Evolutionary conservation across 805 yeast species (phyloP).

Genomic region (Tetrapisispora pingtungensis): DNA sequence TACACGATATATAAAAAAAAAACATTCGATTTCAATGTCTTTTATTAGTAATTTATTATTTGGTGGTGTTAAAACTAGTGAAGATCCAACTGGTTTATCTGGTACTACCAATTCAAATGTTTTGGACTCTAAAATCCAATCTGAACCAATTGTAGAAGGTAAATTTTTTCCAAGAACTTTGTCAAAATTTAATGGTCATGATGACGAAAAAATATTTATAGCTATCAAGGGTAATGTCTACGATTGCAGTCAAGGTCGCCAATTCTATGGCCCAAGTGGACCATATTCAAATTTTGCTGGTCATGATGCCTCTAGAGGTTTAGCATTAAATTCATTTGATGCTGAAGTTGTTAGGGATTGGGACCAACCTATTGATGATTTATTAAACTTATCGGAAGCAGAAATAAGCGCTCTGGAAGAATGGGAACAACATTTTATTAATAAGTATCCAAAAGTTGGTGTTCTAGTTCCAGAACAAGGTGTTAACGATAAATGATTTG

Average conservation of each 20-base stretch:
- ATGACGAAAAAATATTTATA: slow-evolving; percentile 69
- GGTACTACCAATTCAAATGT: slow-evolving; percentile 3
- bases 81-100: slow-evolving; percentile 29
- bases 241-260: slow-evolving; percentile 71
- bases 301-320: slow-evolving; percentile 87
- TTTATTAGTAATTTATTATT: slow-evolving; percentile 26
- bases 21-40: too few relatives aligned
- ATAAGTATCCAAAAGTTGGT: slow-evolving; percentile 78
- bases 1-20: too few relatives aligned
- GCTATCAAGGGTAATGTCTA: slow-evolving; percentile 81
- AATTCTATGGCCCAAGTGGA: slow-evolving; percentile 92
- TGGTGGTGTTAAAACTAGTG: slow-evolving; percentile 26
- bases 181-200: slow-evolving; percentile 69
- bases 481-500: slow-evolving; percentile 11
- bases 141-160: slow-evolving; percentile 35
- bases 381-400: slow-evolving; percentile 47
- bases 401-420: slow-evolving; percentile 64
- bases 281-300: slow-evolving; percentile 94
- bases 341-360: slow-evolving; percentile 50
- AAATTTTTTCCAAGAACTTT: slow-evolving; percentile 66
- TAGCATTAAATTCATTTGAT: slow-evolving; percentile 83
- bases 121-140: slow-evolving; percentile 6
- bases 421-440: slow-evolving; percentile 77
- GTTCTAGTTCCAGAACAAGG: slow-evolving; percentile 41
- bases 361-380: slow-evolving; percentile 67